phyloP scores from a whole-genome alignment of 352 stramenopile species.

The Phytophthora constricta region DNA sequence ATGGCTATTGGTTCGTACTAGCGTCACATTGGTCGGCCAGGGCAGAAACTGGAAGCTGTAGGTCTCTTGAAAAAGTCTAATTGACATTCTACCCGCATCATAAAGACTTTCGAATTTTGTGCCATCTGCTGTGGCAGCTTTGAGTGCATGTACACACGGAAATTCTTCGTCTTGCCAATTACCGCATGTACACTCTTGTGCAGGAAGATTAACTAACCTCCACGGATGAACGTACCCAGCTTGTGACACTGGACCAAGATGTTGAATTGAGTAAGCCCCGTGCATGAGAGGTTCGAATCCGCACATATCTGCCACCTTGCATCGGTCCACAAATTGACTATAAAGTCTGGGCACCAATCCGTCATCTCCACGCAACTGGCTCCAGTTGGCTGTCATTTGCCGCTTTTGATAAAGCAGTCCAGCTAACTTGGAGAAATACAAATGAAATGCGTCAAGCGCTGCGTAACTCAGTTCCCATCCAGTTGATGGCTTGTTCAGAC shows the following conservation, averaged over 20 bases:
- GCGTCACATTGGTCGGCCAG: constrained; percentile 8
- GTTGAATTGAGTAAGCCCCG: constrained; percentile 1
- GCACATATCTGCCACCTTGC: background rate
- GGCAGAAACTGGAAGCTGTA: constrained; percentile 9
- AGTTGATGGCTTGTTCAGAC: constrained; percentile 31
- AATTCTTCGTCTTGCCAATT: constrained; percentile 2
- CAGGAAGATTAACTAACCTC: constrained; percentile 8
- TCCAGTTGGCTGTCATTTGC: background rate
- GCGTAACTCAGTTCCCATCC: constrained; percentile 18
- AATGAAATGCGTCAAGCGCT: constrained; percentile 26
- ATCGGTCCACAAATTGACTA: background rate
- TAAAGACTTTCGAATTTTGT: constrained; percentile 1
- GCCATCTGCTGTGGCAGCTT: background rate
- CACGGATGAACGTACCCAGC: constrained; percentile 8
- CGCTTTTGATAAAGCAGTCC: constrained; percentile 4
- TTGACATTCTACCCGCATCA: constrained; percentile 1
- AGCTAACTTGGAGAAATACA: constrained; percentile 17
- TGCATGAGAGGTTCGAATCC: background rate
- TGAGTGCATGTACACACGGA: constrained; percentile 17
- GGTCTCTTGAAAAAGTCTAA: constrained; percentile 12
- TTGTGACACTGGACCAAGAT: background rate
- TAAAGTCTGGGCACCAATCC: background rate
- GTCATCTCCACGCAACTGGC: background rate
- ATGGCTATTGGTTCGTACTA: background rate
- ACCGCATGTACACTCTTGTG: background rate